Conservation (phyloP, 306 rosid species). For the Malus sylvestris region DNA sequence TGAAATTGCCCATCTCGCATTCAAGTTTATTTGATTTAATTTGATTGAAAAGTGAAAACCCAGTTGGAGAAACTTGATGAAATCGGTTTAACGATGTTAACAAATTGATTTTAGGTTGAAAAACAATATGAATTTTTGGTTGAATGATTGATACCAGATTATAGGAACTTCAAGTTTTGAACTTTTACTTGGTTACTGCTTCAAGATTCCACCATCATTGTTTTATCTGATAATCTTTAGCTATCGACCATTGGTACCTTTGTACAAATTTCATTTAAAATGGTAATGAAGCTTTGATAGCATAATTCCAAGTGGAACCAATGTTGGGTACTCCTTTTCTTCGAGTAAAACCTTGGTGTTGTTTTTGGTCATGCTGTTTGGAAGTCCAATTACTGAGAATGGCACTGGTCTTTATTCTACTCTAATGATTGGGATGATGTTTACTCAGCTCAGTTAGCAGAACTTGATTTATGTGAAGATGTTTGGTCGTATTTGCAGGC, state of each 20-base stretch:
- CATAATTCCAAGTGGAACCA: not conserved
- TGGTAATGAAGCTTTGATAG: not conserved
- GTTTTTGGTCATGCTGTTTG: not conserved
- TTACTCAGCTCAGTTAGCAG: not conserved
- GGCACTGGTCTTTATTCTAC: not conserved
- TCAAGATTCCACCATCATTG: not conserved
- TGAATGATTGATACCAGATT: not conserved
- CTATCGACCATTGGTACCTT: not conserved
- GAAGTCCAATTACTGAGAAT: not conserved
- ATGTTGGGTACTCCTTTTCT: not conserved
- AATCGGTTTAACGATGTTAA: not conserved
- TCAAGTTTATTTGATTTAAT: not conserved
- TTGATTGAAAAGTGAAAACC: not conserved
- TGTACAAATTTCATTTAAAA: not conserved
- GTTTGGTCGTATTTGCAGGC: constrained; percentile 48
- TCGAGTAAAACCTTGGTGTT: not conserved
- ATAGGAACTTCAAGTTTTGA: not conserved
- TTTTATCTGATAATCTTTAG: not conserved
- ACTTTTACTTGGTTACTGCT: not conserved
- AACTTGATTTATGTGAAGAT: constrained; percentile 9
- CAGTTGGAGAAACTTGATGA: not conserved
- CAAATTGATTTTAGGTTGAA: not conserved
- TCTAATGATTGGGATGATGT: not conserved
- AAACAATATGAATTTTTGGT: not conserved
- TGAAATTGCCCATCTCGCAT: constrained; percentile 2